A percentile compares a stretch with the other conserved stretches of the same genome.
These are phyloP conservation scores for Leccinellum luteum DNA, from an alignment of 768 basidiomycete genomes.

Conservation along the genomic window DNA sequence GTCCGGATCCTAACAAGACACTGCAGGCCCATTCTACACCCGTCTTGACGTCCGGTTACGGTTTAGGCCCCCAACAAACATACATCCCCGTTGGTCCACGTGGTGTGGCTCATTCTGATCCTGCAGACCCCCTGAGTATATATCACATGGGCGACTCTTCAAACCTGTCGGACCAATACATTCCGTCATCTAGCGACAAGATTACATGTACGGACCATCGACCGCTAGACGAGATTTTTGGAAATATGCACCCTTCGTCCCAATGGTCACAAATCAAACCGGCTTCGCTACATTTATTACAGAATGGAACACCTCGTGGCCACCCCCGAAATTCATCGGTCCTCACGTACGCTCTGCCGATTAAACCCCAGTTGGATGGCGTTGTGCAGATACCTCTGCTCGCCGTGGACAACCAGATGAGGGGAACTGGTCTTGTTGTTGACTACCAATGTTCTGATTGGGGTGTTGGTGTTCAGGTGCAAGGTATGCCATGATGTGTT, in stretches of 20 bases:
- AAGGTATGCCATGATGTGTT: constrained; percentile 12
- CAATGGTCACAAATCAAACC: background rate
- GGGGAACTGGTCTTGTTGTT: constrained; percentile 18
- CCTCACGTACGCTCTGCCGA: constrained; percentile 19
- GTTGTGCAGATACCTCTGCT: constrained; percentile 21
- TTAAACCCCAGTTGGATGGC: constrained; percentile 20
- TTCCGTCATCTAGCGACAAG: constrained; percentile 29
- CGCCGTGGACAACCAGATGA: constrained; percentile 21
- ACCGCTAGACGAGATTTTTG: constrained; percentile 29
- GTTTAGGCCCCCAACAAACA: background rate
- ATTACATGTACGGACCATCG: constrained; percentile 27
- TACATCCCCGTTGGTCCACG: background rate
- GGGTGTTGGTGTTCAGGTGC: constrained; percentile 19
- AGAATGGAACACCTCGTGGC: constrained; percentile 2
- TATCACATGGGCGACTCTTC: background rate
- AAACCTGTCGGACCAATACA: constrained; percentile 20
- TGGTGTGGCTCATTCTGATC: background rate
- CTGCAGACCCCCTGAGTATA: background rate
- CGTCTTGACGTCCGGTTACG: background rate
- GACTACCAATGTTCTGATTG: constrained; percentile 22
- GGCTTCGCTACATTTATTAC: background rate
- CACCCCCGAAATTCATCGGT: constrained; percentile 1
- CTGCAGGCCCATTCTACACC: background rate
- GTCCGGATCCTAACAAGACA: background rate
- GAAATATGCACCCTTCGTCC: background rate